Evolutionary conservation across 148 eudicot species (phyloP).

Genomic region (Chenopodium suecicum): DNA sequence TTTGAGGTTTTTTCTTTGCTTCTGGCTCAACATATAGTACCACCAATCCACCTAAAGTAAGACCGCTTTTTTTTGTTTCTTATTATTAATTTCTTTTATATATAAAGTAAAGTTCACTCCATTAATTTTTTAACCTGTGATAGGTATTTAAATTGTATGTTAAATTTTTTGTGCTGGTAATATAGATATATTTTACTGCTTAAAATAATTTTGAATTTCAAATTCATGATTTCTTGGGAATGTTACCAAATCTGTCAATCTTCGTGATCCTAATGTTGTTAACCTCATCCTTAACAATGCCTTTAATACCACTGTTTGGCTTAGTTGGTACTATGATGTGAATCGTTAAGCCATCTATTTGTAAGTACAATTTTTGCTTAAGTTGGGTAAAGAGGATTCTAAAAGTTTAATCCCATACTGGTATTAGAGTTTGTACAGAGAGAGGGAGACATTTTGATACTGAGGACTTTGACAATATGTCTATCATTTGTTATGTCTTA

Average conservation of each 20-base stretch:
- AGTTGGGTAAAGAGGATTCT: not conserved
- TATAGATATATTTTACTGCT: not conserved
- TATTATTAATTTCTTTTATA: not conserved
- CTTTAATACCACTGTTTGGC: not conserved
- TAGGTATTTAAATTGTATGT: no score
- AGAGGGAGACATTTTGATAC: no score
- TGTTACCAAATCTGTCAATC: not conserved
- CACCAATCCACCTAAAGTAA: not conserved
- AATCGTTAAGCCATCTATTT: not conserved
- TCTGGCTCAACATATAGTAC: not conserved
- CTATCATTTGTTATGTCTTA: constrained; percentile 41
- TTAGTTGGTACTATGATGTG: not conserved
- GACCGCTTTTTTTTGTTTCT: not conserved
- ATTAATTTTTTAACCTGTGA: not conserved
- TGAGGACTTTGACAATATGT: not conserved
- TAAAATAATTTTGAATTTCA: not conserved
- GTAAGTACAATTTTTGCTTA: not conserved
- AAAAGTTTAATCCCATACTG: not conserved
- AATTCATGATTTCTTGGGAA: not conserved
- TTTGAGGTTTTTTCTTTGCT: not conserved
- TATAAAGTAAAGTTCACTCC: not conserved
- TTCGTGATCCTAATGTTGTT: not conserved
- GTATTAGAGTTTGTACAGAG: not conserved
- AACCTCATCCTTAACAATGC: not conserved
- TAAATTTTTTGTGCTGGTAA: not conserved